Base-by-base conservation (phyloP, 164 flowering plant genomes). In the Berberis vulgaris region DNA sequence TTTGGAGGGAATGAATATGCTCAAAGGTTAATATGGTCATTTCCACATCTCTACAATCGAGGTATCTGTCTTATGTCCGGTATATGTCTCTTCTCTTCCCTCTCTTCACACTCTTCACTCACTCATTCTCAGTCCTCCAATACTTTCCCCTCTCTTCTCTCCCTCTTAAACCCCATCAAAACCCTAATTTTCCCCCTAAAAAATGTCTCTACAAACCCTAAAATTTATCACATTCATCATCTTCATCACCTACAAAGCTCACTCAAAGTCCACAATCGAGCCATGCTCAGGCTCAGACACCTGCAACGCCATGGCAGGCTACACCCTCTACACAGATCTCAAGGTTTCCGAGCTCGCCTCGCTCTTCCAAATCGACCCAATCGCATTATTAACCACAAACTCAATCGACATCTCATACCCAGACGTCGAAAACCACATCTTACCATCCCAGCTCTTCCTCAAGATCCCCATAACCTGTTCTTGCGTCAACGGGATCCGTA, bases 271-370 rank as follows among this genome's bases (percentile, higher is more conserved):
- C 52, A 94, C 96, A 39, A 94, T 94, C 43, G 99, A 94, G 69
- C 99, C 99, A n/a, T 91, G 99, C 63, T 78, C 87, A 38, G 76
- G 72, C 81, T 74, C 87, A 49, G 87, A 87, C 62, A 60, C 93
- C 7, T 94, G 99, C 85, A 77, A 78, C 66, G 83, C 99, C 57
- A 60, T 91, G 65, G 74, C 86, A 12, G 96, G 90, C 6, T 94
- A 94, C 87, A 84, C 87, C 0, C 86, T 94, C 67, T 86, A 87
- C 88, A 86, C 97, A 1, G 93, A 87, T 78, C 89, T 91, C 71
- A 94, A 94, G 69, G 96, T 94, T 67, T 80, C 99, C 7, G 88
- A 94, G 66, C 77, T 94, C 3, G 83, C 96, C 4, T 62, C 93
- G 43, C 96, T 88, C 75, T 94, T 94, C 79, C 77, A 81, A 60